Evolutionary conservation across 1,284 basidiomycete genomes (phyloP).

Genomic region (Rhodotorula glutinis): DNA sequence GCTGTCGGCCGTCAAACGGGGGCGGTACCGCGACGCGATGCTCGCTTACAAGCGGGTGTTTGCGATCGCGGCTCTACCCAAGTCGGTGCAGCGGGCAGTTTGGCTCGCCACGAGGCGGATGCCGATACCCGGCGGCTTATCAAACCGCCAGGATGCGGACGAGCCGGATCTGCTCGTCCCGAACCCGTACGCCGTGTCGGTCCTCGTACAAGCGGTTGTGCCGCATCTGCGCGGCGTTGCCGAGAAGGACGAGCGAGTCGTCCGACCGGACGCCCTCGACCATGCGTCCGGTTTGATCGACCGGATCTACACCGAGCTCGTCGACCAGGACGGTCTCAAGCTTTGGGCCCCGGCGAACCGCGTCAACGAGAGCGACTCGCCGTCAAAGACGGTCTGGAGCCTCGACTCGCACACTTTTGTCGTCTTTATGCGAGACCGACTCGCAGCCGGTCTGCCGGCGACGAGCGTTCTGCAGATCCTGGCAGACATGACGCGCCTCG

Average conservation of each 20-base stretch:
- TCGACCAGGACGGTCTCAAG: not conserved
- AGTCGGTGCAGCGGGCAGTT: not conserved
- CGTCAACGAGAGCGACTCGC: not conserved
- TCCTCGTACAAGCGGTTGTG: slow-evolving; percentile 21
- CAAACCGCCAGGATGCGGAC: not conserved
- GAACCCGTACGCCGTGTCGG: slow-evolving; percentile 11
- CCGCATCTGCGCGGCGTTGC: not conserved
- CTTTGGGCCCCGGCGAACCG: not conserved
- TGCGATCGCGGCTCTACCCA: slow-evolving; percentile 3
- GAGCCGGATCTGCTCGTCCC: not conserved
- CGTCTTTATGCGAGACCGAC: slow-evolving; percentile 11
- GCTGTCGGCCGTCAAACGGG: not conserved
- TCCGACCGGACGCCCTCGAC: not conserved
- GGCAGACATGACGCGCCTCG: not conserved
- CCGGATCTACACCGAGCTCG: not conserved
- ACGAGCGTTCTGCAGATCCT: slow-evolving; percentile 1
- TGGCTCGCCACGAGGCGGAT: not conserved
- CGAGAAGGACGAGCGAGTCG: not conserved
- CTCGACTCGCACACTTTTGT: slow-evolving; percentile 19
- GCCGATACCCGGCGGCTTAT: too few species aligned
- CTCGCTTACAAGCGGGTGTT: slow-evolving; percentile 9
- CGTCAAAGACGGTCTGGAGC: not conserved
- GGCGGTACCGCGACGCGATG: not conserved
- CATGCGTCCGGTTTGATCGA: not conserved
- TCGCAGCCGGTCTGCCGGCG: not conserved